Conservation (phyloP, 257 asterid genomes). For the Solanum rostratum region DNA sequence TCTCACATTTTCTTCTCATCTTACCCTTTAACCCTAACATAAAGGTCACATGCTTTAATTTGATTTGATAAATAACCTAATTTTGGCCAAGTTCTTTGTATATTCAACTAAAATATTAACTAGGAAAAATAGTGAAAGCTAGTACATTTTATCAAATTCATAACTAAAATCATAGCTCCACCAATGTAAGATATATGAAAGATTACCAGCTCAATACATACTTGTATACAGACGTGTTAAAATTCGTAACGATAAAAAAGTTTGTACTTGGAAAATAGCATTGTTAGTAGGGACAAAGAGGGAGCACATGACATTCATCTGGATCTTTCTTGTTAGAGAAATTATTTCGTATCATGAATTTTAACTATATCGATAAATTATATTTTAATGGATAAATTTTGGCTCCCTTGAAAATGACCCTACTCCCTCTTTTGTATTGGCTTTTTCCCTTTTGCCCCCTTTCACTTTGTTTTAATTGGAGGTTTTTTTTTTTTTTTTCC, state of each 20-base stretch:
- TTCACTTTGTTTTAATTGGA: background rate
- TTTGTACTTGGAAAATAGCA: background rate
- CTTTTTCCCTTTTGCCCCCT: constrained; percentile 1
- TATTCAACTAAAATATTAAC: background rate
- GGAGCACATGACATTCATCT: background rate
- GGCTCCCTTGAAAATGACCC: constrained; percentile 13
- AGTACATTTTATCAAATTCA: background rate
- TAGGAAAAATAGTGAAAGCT: background rate
- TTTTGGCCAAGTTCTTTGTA: background rate
- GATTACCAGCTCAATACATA: background rate
- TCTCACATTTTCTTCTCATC: background rate
- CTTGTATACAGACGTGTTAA: background rate
- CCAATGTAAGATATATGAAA: background rate
- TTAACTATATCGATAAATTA: background rate
- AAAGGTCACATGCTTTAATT: background rate
- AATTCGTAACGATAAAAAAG: background rate
- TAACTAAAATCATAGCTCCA: background rate
- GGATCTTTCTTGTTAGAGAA: background rate
- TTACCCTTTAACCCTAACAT: background rate
- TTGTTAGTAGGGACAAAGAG: background rate
- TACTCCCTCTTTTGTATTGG: constrained; percentile 3
- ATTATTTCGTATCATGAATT: background rate
- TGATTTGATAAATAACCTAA: background rate
- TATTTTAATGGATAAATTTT: background rate
- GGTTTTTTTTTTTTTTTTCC: background rate